Evolutionary conservation across 2,329 filamentous ascomycete genomes (phyloP).

Genomic region (Sporothrix euskadiensis): DNA sequence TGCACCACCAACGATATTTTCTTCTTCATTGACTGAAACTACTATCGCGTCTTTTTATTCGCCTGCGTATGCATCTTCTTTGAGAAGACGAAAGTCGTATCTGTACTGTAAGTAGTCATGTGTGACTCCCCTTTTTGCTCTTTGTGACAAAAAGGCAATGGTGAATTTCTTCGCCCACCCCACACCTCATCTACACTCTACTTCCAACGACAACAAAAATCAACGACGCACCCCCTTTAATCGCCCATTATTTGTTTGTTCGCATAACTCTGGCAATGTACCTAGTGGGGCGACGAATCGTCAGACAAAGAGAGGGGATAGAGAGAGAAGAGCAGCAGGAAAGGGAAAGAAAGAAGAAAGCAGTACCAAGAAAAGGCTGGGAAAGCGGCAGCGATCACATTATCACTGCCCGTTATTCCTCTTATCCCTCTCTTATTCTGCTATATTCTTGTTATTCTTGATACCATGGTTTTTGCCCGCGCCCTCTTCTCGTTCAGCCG

Average conservation of each 20-base stretch:
- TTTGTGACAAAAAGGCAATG: neutral
- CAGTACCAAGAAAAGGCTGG: conserved; percentile 17
- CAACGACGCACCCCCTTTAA: neutral
- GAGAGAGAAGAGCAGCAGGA: neutral
- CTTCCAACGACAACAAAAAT: neutral
- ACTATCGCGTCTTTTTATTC: neutral
- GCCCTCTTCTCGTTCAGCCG: conserved; percentile 32
- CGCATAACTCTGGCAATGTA: conserved; percentile 23
- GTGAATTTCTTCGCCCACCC: neutral
- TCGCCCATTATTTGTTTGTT: neutral
- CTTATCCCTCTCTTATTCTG: conserved; percentile 1
- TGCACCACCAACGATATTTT: conserved; percentile 12
- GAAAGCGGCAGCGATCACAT: neutral
- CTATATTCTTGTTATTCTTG: conserved; percentile 1
- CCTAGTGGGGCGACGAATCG: conserved; percentile 14
- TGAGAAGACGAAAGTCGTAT: neutral
- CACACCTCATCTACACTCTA: too few relatives aligned
- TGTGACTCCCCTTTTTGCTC: neutral
- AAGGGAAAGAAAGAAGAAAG: neutral
- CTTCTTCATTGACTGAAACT: conserved; percentile 26
- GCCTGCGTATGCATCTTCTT: conserved; percentile 23
- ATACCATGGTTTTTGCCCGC: conserved; percentile 4
- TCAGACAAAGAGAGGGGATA: conserved; percentile 7
- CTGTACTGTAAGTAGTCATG: conserved; percentile 26
- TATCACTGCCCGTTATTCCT: conserved; percentile 21